Evolutionary conservation across 805 yeast genomes (phyloP).

Genomic region (Hanseniaspora opuntiae): DNA sequence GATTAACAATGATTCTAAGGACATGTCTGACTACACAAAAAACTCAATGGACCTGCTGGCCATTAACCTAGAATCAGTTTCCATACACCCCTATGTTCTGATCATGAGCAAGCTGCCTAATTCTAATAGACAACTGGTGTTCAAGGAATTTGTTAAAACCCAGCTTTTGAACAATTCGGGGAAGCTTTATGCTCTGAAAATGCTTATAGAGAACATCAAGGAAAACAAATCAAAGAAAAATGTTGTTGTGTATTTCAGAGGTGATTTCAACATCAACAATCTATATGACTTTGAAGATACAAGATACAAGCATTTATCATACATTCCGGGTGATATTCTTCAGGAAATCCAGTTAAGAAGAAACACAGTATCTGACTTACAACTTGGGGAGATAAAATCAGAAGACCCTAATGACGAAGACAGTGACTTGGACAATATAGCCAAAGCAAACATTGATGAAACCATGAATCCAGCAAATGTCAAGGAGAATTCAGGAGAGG

Average conservation of each 20-base stretch:
- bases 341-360: conserved; percentile 6
- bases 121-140: conserved; percentile 23
- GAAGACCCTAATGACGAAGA: conserved; percentile 1
- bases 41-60: conserved; percentile 67
- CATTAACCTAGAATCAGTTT: conserved; percentile 61
- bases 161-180: conserved; percentile 3
- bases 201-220: conserved; percentile 1
- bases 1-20: conserved; percentile 17
- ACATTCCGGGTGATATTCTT: conserved; percentile 3
- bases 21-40: conserved; percentile 36
- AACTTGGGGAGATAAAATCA: not conserved
- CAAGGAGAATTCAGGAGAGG: not conserved
- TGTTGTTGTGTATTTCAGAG: conserved; percentile 6
- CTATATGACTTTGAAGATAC: conserved; percentile 10
- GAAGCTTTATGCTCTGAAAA: not conserved
- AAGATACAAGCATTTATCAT: conserved; percentile 7
- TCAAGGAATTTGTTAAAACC: conserved; percentile 8
- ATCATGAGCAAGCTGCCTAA: conserved; percentile 80
- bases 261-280: conserved; percentile 9
- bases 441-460: not conserved
- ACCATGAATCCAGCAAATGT: not conserved
- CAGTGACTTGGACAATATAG: not conserved
- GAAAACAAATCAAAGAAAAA: not conserved
- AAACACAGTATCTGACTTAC: conserved; percentile 4
- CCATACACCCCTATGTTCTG: conserved; percentile 78